Conservation (phyloP, 148 eudicot species). For the Amaranthus hypochondriacus region DNA sequence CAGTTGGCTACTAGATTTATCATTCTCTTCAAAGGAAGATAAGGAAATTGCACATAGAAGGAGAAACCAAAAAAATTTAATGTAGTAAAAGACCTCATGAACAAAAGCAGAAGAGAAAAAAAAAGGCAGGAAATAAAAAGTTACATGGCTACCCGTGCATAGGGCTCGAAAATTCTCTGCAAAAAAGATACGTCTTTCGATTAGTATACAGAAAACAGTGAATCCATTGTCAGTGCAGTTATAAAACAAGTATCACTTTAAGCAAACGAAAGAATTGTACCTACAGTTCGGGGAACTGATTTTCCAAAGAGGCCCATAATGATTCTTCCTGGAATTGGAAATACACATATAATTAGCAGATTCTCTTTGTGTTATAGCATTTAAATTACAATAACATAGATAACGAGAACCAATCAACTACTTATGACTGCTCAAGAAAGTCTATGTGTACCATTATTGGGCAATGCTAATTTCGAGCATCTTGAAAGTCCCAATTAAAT, state of each 20-base stretch:
- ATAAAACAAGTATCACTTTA: neutral
- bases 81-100: neutral
- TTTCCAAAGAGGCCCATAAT: constrained; percentile 89
- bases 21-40: neutral
- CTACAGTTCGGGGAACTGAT: constrained; percentile 82
- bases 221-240: neutral
- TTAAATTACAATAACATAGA: neutral
- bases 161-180: constrained; percentile 99
- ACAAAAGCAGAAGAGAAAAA: constrained; percentile 10
- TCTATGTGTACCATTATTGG: neutral
- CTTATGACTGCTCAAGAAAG: neutral
- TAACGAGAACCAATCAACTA: neutral
- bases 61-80: neutral
- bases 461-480: constrained; percentile 4
- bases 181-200: constrained; percentile 15
- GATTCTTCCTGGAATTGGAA: constrained; percentile 84
- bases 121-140: constrained; percentile 37
- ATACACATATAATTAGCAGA: constrained; percentile 11
- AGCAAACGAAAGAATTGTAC: constrained; percentile 28
- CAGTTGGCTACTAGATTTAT: neutral
- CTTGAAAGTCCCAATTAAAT: neutral
- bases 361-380: neutral
- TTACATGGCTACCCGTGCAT: constrained; percentile 95
- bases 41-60: constrained; percentile 1
- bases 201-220: neutral